Evolutionary conservation across 2,329 filamentous ascomycete species (phyloP).

Genomic region (Emmonsiellopsis sp.): DNA sequence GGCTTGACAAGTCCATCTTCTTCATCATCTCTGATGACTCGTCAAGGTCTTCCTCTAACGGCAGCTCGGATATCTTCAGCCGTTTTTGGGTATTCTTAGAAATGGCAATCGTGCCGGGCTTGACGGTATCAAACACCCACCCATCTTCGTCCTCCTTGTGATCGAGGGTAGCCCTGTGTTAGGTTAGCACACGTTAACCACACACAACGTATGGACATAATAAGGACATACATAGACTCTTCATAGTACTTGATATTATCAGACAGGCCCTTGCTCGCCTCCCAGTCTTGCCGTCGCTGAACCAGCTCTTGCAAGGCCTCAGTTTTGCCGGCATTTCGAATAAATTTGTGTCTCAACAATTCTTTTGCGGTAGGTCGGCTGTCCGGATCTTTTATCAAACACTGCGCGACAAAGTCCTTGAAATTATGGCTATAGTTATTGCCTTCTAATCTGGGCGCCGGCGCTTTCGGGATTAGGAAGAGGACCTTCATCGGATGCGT

Average conservation of each 20-base stretch:
- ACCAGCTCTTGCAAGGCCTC: constrained; percentile 84
- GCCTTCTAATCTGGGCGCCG: constrained; percentile 74
- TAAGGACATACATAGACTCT: constrained; percentile 60
- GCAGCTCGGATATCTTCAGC: constrained; percentile 34
- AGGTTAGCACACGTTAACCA: neutral
- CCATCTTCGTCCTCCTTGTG: constrained; percentile 62
- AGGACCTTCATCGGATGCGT: constrained; percentile 91
- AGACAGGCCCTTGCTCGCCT: constrained; percentile 60
- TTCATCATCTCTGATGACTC: constrained; percentile 32
- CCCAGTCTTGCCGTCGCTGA: constrained; percentile 68
- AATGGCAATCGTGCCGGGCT: constrained; percentile 52
- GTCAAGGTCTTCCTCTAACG: constrained; percentile 24
- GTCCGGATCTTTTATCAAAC: constrained; percentile 86
- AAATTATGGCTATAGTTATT: constrained; percentile 75
- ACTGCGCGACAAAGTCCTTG: constrained; percentile 86
- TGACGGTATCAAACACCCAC: constrained; percentile 94
- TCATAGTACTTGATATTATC: constrained; percentile 80
- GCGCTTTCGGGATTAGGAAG: constrained; percentile 81
- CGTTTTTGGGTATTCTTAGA: constrained; percentile 44
- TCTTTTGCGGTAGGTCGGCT: constrained; percentile 76
- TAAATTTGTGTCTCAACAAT: constrained; percentile 77
- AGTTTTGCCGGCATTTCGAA: constrained; percentile 75
- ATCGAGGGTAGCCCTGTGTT: constrained; percentile 49
- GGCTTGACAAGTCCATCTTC: constrained; percentile 30
- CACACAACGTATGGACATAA: neutral